Evolutionary conservation across 768 basidiomycete genomes (phyloP).

Genomic region (Phaffia australis): DNA sequence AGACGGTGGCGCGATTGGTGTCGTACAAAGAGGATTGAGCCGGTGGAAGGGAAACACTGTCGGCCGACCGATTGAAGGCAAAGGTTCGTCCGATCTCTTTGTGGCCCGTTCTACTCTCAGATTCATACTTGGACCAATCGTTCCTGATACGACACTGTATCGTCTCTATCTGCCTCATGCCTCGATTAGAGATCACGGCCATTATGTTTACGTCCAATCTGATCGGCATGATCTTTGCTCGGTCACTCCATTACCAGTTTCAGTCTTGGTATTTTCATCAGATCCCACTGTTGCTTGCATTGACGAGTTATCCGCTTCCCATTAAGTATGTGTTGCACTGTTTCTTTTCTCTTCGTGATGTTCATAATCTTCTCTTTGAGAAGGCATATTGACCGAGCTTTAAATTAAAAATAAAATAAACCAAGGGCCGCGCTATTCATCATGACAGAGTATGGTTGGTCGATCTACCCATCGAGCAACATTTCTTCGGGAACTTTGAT

Average conservation of each 20-base stretch:
- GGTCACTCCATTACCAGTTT: slow-evolving; percentile 96
- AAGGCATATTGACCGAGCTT: not conserved
- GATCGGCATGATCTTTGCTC: slow-evolving; percentile 79
- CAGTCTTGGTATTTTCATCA: slow-evolving; percentile 95
- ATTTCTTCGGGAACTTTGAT: slow-evolving; percentile 53
- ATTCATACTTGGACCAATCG: slow-evolving; percentile 4
- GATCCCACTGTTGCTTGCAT: slow-evolving; percentile 70
- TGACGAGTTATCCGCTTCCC: slow-evolving; percentile 60
- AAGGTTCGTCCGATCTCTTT: slow-evolving; percentile 54
- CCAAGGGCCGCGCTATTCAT: slow-evolving; percentile 52
- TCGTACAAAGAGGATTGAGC: slow-evolving; percentile 50
- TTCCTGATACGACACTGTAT: slow-evolving; percentile 26
- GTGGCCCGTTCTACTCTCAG: not conserved
- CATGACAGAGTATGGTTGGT: slow-evolving; percentile 75
- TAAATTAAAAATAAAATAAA: not conserved
- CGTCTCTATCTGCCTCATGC: not conserved
- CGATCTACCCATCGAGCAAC: slow-evolving; percentile 67
- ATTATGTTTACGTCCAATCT: slow-evolving; percentile 83
- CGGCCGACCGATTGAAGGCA: not conserved
- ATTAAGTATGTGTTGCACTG: slow-evolving; percentile 42
- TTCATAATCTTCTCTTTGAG: not conserved
- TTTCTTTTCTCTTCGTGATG: not conserved
- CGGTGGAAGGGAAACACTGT: slow-evolving; percentile 38
- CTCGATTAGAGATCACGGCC: slow-evolving; percentile 55
- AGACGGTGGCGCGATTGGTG: slow-evolving; percentile 55